Evolutionary conservation across 2,329 filamentous ascomycete genomes (phyloP).

Genomic region (Paraphaeosphaeria sporulosa): DNA sequence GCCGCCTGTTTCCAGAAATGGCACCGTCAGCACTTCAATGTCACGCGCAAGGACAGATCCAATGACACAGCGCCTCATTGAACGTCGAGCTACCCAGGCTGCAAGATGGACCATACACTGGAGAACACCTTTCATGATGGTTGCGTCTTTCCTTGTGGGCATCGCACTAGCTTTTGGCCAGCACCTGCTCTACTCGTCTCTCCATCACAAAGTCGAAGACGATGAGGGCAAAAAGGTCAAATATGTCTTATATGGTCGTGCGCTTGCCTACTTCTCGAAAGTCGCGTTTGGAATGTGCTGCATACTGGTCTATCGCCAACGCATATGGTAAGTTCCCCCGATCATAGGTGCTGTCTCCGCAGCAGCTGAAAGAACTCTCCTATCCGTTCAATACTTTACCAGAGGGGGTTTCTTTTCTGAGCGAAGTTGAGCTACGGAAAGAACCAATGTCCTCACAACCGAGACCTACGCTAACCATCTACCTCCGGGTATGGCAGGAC

Average conservation of each 20-base stretch:
- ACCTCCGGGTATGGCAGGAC: slow-evolving; percentile 19
- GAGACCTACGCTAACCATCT: no score
- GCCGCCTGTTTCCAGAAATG: slow-evolving; percentile 27
- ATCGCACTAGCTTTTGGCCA: slow-evolving; percentile 41
- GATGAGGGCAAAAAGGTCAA: slow-evolving; percentile 40
- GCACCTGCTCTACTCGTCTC: slow-evolving; percentile 41
- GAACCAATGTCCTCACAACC: no score
- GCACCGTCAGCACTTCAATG: slow-evolving; percentile 29
- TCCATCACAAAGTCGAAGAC: slow-evolving; percentile 35
- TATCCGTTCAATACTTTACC: no score
- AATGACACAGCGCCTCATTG: slow-evolving; percentile 40
- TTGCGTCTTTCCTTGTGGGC: slow-evolving; percentile 36
- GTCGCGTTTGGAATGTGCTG: slow-evolving; percentile 44
- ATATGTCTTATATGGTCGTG: slow-evolving; percentile 44
- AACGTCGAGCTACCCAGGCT: slow-evolving; percentile 40
- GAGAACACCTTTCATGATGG: slow-evolving; percentile 43
- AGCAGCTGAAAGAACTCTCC: no score
- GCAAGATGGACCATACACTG: slow-evolving; percentile 46
- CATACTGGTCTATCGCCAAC: slow-evolving; percentile 43
- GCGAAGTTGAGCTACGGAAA: no score
- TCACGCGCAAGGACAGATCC: slow-evolving; percentile 38
- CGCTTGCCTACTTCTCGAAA: slow-evolving; percentile 45
- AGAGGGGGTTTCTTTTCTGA: no score
- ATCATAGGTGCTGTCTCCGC: no score
- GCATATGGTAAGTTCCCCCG: slow-evolving; percentile 31